These are phyloP conservation scores for Aspergillus baeticus DNA, from an alignment of 495 filamentous ascomycete species.

Conservation along the genomic window DNA sequence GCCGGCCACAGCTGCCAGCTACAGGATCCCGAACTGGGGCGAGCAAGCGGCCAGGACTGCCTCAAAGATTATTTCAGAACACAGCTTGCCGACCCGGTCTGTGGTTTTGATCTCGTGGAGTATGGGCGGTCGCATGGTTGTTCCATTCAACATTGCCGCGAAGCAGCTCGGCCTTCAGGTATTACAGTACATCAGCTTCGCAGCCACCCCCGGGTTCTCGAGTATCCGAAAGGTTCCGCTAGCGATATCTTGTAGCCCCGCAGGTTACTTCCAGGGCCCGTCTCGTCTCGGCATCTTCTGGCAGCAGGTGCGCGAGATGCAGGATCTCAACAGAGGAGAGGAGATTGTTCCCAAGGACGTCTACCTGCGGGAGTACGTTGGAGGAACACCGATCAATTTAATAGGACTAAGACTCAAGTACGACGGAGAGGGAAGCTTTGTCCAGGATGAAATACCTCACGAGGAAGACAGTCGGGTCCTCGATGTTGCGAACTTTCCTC, in stretches of 20 bases:
- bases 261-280: conserved; percentile 15
- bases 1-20: conserved; percentile 12
- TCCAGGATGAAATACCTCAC: conserved; percentile 14
- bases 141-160: conserved; percentile 19
- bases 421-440: conserved; percentile 8
- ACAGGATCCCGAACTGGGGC: conserved; percentile 24
- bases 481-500: conserved; percentile 16
- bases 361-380: conserved; percentile 24
- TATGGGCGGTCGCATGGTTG: conserved; percentile 25
- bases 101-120: conserved; percentile 24
- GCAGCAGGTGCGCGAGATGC: conserved; percentile 12
- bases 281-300: conserved; percentile 12
- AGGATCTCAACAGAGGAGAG: conserved; percentile 4
- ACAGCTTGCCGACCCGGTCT: conserved; percentile 4
- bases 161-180: conserved; percentile 19
- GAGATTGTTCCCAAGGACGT: conserved; percentile 17
- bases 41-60: conserved; percentile 19
- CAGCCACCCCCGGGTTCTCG: conserved; percentile 24
- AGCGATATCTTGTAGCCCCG: neutral
- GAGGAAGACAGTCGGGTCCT: conserved; percentile 22
- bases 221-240: conserved; percentile 9
- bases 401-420: conserved; percentile 18
- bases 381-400: conserved; percentile 22
- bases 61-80: conserved; percentile 9
- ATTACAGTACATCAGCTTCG: conserved; percentile 20